These are phyloP conservation scores for Phyllosticta ampelicida DNA, from an alignment of 2,329 filamentous ascomycete genomes.

Conservation along the genomic window DNA sequence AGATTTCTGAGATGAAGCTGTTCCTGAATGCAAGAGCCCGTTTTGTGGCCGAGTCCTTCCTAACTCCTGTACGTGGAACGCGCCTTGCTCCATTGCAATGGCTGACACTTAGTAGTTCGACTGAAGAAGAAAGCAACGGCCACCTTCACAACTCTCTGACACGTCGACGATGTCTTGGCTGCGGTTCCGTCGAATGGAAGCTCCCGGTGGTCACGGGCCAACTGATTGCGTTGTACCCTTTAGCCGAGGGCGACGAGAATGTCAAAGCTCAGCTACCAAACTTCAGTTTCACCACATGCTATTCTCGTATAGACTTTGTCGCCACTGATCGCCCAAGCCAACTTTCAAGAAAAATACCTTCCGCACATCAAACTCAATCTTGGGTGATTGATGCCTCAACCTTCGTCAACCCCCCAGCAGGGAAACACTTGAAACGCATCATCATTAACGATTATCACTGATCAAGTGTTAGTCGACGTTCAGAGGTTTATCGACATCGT, in stretches of 20 bases:
- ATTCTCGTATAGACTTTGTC: not conserved
- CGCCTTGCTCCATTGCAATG: no score
- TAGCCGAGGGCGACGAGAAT: not conserved
- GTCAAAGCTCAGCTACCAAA: not conserved
- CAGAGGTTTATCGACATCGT: not conserved
- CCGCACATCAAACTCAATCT: not conserved
- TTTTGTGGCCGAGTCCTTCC: slow-evolving; percentile 96
- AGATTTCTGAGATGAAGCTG: slow-evolving; percentile 99
- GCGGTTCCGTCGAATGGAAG: not conserved
- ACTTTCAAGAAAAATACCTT: not conserved
- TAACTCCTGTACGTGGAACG: slow-evolving; percentile 63
- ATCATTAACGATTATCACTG: not conserved
- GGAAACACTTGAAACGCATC: not conserved
- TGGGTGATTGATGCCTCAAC: not conserved
- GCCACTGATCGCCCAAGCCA: not conserved
- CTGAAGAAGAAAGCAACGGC: not conserved
- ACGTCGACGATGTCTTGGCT: not conserved
- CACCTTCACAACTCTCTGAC: no score
- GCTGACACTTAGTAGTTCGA: slow-evolving; percentile 4
- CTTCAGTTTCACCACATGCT: not conserved
- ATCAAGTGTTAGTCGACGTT: not conserved
- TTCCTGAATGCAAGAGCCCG: slow-evolving; percentile 94
- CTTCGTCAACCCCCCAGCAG: not conserved
- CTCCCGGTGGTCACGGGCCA: not conserved
- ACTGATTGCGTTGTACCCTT: not conserved